Evolutionary conservation across 495 filamentous ascomycete species (phyloP).

Genomic region (Penicillium macrosclerotiorum): DNA sequence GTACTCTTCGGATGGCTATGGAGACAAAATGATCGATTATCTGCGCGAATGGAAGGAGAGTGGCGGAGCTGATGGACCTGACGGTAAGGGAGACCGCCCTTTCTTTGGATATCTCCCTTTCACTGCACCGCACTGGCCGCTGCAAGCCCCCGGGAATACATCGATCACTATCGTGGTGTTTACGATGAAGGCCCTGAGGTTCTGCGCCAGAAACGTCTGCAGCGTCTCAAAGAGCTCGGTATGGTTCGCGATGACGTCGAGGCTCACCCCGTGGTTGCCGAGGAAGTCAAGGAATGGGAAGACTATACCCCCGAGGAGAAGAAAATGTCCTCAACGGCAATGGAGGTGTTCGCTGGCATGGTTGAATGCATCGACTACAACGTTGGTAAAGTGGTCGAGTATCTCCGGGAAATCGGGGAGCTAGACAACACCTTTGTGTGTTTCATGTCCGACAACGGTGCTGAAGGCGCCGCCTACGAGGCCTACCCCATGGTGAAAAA

Average conservation of each 20-base stretch:
- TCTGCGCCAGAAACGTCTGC: conserved; percentile 49
- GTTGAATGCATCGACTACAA: conserved; percentile 62
- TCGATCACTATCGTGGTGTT: conserved; percentile 52
- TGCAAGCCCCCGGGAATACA: conserved; percentile 55
- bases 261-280: conserved; percentile 52
- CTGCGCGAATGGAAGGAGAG: conserved; percentile 50
- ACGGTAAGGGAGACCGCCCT: conserved; percentile 43
- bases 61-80: conserved; percentile 25
- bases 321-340: conserved; percentile 50
- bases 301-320: conserved; percentile 49
- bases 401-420: conserved; percentile 55
- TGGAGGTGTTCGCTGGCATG: conserved; percentile 66
- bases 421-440: conserved; percentile 63
- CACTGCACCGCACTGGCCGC: conserved; percentile 61
- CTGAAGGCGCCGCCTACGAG: conserved; percentile 60
- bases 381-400: conserved; percentile 56
- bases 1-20: conserved; percentile 56
- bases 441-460: conserved; percentile 67
- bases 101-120: conserved; percentile 63
- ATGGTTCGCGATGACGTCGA: conserved; percentile 51
- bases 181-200: conserved; percentile 58
- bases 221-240: conserved; percentile 49
- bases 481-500: conserved; percentile 55
- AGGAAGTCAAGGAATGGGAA: conserved; percentile 52
- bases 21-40: conserved; percentile 52